A percentile compares a stretch with the other conserved stretches of the same genome.
Conservation (phyloP, 257 asterid genomes). For the Rehmannia glutinosa region DNA sequence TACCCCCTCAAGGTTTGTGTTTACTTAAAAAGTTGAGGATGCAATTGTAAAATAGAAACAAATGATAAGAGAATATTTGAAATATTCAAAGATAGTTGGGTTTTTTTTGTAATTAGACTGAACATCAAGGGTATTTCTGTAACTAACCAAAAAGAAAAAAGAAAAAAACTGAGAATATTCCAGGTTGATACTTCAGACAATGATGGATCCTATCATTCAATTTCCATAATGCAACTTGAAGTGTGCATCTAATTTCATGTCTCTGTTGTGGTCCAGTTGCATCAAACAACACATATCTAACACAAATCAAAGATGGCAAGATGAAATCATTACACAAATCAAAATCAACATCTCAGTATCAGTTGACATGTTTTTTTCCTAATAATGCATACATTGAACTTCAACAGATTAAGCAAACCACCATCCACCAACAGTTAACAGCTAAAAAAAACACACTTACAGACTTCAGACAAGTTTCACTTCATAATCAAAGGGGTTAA, state of each 20-base stretch:
- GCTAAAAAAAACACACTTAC: constrained; percentile 13
- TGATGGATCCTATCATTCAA: constrained; percentile 15
- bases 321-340: constrained; percentile 3
- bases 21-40: too few relatives aligned
- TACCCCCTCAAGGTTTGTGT: too few relatives aligned
- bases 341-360: constrained; percentile 13
- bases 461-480: constrained; percentile 23
- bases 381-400: constrained; percentile 23
- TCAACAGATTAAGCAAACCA: constrained; percentile 16
- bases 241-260: neutral
- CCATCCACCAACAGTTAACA: constrained; percentile 12
- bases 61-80: too few relatives aligned
- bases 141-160: neutral
- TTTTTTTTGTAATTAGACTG: neutral
- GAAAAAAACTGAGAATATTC: constrained; percentile 13
- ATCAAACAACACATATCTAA: neutral
- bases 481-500: constrained; percentile 20
- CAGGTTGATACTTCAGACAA: constrained; percentile 25
- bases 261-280: constrained; percentile 31
- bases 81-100: too few relatives aligned
- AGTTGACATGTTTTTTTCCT: constrained; percentile 11
- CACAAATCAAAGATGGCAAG: constrained; percentile 6
- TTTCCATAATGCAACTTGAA: neutral
- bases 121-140: neutral
- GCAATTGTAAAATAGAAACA: too few relatives aligned